A percentile compares a stretch with the other conserved stretches of the same genome.
Conservation (phyloP, 495 filamentous ascomycete species). For the Letharia lupina region DNA sequence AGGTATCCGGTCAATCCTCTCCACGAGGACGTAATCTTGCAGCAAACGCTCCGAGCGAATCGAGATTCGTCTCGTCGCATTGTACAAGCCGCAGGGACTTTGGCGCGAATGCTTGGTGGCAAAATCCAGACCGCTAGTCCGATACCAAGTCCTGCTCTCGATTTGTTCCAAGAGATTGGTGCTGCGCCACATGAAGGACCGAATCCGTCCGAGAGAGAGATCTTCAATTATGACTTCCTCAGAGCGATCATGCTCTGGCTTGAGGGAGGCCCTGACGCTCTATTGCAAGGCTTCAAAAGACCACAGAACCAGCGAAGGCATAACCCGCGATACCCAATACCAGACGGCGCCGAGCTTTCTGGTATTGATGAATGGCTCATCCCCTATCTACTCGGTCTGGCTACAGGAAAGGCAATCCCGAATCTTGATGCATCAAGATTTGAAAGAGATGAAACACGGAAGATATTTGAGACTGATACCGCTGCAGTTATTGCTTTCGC, state of each 20-base stretch:
- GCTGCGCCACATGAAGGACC: constrained; percentile 43
- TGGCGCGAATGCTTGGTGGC: constrained; percentile 48
- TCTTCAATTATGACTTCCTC: constrained; percentile 57
- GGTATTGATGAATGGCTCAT: constrained; percentile 50
- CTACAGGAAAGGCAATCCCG: constrained; percentile 40
- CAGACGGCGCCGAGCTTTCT: constrained; percentile 37
- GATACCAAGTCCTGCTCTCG: constrained; percentile 27
- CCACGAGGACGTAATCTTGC: constrained; percentile 42
- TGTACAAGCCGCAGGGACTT: constrained; percentile 58
- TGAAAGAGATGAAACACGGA: constrained; percentile 44
- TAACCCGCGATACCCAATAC: constrained; percentile 44
- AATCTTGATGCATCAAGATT: constrained; percentile 55
- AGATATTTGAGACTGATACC: constrained; percentile 46
- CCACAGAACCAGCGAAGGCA: constrained; percentile 30
- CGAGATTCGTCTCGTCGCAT: constrained; percentile 55
- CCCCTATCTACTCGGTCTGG: constrained; percentile 49
- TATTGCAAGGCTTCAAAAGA: constrained; percentile 50
- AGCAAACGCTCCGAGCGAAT: constrained; percentile 49
- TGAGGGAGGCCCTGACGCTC: constrained; percentile 43
- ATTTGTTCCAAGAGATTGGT: constrained; percentile 37
- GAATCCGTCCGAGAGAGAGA: constrained; percentile 37
- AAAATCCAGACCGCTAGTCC: constrained; percentile 32
- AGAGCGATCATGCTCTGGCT: constrained; percentile 57
- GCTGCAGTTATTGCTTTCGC: constrained; percentile 51
- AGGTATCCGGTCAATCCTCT: constrained; percentile 52